Base-by-base conservation (phyloP, 1,284 basidiomycete species). In the Ceratobasidium sp. region DNA sequence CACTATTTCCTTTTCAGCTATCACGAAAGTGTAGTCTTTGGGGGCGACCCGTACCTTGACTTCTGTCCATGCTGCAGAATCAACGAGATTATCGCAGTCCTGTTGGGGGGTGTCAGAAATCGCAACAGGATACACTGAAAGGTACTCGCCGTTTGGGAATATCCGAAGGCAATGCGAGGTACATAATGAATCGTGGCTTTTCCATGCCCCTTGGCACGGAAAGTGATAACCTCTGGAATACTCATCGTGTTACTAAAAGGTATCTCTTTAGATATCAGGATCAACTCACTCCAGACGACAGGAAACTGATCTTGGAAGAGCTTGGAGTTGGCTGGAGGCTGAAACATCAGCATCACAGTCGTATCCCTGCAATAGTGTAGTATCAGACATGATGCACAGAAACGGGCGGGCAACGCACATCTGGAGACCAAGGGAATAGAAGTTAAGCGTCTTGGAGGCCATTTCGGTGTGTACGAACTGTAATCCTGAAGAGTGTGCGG, bases 301-400 rank as follows among this genome's bases (percentile, higher is more conserved):
- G 64, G 64, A 22, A 66, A 66, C n/a, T 66, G 64, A 19, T 66
- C 64, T 7, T 24, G n/a, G 47, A 51, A 66, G 29, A 66, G 48
- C 33, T 66, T 66, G 36, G 36, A 41, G 36, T 41, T 41, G 36
- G n/a, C n/a, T n/a, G 50, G 50, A 51, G 50, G 50, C 50, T 51
- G 19, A 17, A 51, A 51, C 50, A 51, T 51, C 19, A 51, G 50
- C 50, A 51, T 51, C 6, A 51, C 15, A 51, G 50, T 51, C 4
- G 50, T 51, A 17, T 51, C 50, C 50, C 50, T 51, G n/a, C 11
- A 24, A 19, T n/a, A 17, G 4, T 17, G 50, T n/a, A 51, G 50
- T 24, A 51, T 7, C 19, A 24, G 6, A 17, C n/a, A 24, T 24
- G 24, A 4, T n/a, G 5, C 15, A 17, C 17, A 24, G 19, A n/a